Evolutionary conservation across 2,329 filamentous ascomycete genomes (phyloP), one percentile per base, ranked within the genome.

Genomic region (Clonostachys byssicola): DNA sequence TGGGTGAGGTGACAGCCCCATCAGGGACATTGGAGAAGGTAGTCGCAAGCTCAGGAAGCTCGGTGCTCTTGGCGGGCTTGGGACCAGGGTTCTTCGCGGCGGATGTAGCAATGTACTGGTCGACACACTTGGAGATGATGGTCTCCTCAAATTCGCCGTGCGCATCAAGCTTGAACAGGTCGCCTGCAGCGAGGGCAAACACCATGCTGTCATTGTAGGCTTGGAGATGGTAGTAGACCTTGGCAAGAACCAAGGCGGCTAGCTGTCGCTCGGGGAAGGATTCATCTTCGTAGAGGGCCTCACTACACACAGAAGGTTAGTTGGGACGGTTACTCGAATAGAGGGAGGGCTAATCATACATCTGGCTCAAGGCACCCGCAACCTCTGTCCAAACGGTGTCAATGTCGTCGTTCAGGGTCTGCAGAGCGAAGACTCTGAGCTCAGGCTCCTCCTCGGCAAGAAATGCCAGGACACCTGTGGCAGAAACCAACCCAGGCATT

Each of bases 131-230:
- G 50, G 92, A 92, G 67, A 97, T 92, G 72, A 99, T 97, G 48
- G 94, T 99, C 74, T 99, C 92, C 70, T 99, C 94, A 62, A 96
- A 99, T 74, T 99, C 94, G 68, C 90, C 88, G 45, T 89, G 86
- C 47, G 86, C 80, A 61, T 96, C 89, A 55, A 97, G 81, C 73
- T 95, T 89, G 77, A 99, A 96, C 44, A 96, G 84, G 64, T 96
- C 89, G 51, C 94, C 94, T 20, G 94, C 92, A 49, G 91, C 92
- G 42, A 99, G 82, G 53, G 94, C 94, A 69, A 99, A 97, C 45
- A 89, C 88, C 92, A 99, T 97, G 70, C 92, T 96, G 74, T 99
- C 94, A 65, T 96, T 94, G 75, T 99, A 99, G 67, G 94, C 94
- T 71, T 96, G 91, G 46, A 99, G 84, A 65, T 99, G 94, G 65